Percentiles rank a stretch among this genome's conserved stretches.
Conservation (phyloP, 2,329 filamentous ascomycete species). For the Spiromastix sp. region DNA sequence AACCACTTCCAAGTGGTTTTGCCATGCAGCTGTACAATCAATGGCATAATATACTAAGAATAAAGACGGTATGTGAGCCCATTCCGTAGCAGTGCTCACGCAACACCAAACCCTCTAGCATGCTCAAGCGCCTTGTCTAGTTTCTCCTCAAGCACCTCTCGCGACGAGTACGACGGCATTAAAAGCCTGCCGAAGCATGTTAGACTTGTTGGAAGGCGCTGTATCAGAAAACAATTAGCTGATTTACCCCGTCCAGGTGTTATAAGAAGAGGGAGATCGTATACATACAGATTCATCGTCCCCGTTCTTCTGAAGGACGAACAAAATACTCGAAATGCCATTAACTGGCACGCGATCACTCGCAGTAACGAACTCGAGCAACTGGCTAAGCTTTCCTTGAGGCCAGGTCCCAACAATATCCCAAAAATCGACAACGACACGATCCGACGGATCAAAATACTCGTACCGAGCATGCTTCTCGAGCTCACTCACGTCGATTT, state of each 20-base stretch:
- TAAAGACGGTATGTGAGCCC: too few species aligned
- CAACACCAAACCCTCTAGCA: conserved; percentile 78
- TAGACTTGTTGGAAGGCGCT: conserved; percentile 67
- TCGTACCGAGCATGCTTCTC: conserved; percentile 66
- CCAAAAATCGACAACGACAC: conserved; percentile 74
- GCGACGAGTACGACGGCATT: conserved; percentile 69
- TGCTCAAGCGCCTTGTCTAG: conserved; percentile 81
- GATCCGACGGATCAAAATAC: conserved; percentile 62
- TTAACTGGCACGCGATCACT: conserved; percentile 83
- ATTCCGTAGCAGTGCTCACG: too few species aligned
- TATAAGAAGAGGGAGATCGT: neutral
- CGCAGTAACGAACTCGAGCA: conserved; percentile 92
- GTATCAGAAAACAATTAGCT: conserved; percentile 1
- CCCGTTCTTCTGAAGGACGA: conserved; percentile 71
- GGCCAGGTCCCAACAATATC: conserved; percentile 56
- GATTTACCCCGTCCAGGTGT: neutral
- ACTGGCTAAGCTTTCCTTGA: conserved; percentile 57
- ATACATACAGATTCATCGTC: conserved; percentile 43
- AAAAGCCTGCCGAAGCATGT: conserved; percentile 89
- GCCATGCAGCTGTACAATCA: too few species aligned
- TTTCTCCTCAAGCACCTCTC: conserved; percentile 60
- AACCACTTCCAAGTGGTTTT: too few species aligned
- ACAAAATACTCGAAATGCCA: conserved; percentile 70
- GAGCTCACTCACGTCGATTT: conserved; percentile 68
- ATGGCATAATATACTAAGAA: too few species aligned